Conservation (phyloP, 2,329 filamentous ascomycete species). For the Arthroderma sp. region DNA sequence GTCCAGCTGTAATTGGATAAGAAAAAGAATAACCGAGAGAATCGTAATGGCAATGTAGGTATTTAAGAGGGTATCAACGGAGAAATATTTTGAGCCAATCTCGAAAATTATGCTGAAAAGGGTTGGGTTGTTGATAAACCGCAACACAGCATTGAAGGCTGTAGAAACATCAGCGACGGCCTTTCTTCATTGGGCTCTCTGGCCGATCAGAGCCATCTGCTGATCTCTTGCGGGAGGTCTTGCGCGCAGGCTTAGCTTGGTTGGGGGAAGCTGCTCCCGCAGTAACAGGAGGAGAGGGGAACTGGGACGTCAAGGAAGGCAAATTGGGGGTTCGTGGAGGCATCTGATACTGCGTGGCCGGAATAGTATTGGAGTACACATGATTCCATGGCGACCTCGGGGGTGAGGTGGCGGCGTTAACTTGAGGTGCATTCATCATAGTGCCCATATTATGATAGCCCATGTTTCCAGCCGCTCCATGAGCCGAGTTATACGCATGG, state of each 20-base stretch:
- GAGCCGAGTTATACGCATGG: neutral
- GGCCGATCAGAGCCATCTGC: neutral
- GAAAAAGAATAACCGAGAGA: neutral
- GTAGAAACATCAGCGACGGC: neutral
- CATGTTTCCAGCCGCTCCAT: neutral
- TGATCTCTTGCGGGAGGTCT: neutral
- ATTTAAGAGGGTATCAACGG: neutral
- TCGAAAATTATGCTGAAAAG: neutral
- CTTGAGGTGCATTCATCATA: neutral
- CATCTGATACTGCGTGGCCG: neutral
- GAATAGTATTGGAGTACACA: neutral
- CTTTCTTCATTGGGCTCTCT: neutral
- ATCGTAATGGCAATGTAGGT: neutral
- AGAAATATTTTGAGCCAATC: neutral
- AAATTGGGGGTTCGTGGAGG: neutral
- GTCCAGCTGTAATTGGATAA: neutral
- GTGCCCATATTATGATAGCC: neutral
- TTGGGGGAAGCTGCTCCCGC: neutral
- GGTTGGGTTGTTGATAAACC: neutral
- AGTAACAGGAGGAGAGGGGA: neutral
- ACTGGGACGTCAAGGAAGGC: neutral
- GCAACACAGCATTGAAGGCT: neutral
- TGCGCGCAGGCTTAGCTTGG: neutral
- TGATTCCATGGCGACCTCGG: neutral
- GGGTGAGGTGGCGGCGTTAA: neutral